Base-by-base conservation (phyloP, 2,329 filamentous ascomycete genomes). In the Colletotrichum brevisporum region DNA sequence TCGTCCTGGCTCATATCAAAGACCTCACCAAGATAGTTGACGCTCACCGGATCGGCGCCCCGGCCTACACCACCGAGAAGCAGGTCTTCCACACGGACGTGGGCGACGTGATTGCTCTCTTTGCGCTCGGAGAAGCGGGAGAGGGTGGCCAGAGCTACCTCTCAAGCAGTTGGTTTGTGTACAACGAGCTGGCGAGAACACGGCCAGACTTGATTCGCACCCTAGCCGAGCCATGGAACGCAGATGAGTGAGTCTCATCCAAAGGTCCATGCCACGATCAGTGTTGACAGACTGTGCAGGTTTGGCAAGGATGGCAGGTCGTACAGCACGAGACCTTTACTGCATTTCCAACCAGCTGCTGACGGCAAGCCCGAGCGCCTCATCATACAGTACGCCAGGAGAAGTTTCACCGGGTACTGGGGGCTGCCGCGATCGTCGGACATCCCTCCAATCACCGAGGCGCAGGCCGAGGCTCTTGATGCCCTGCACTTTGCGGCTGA, bases 1-100 rank as follows among this genome's bases (percentile, higher is more conserved):
- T 88, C 0, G 84, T 89, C 6, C 76, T 89, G 2, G 80, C 84
- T 3, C 90, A 92, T 71, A 89, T 92, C 78, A 91, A 89, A 75
- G 89, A 92, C 71, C 80, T 92, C 8, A 82, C 78, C 1, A 75
- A 76, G 12, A 74, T 80, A 2, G 71, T 76, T 10, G 76, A 78
- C 12, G 63, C 72, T 4, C 66, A 67, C 1, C 75, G 78, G 16
- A 90, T 91, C 55, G 87, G 88, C 2, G 83, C 84, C 1, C 88
- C 88, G 0, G 86, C 88, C 0, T 90, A 89, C 75, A 90, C 88
- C 0, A 81, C 85, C 0, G 88, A 90, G 64, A 89, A 89, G 74
- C 89, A 89, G 75, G 84, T 86, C 6, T 91, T 91, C 73, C 90
- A 91, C 75, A 91, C 87, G 0, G 89, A 91, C 72, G 74, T 76